Evolutionary conservation across 345 rosid genomes (phyloP).

Genomic region (Raphanus sativus): DNA sequence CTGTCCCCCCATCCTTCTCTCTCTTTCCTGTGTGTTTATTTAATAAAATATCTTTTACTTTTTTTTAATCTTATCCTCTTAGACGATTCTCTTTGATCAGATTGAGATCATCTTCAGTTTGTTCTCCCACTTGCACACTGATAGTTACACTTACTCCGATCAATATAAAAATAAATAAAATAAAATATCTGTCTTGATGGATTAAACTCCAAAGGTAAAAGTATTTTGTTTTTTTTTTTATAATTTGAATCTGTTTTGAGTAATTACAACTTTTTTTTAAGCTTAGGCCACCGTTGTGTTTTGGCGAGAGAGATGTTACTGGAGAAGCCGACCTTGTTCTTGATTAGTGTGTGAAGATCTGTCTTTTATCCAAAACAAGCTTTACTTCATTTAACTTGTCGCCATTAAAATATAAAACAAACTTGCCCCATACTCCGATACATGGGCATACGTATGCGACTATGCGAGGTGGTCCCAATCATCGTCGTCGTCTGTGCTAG

Average conservation of each 20-base stretch:
- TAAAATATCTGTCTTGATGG: background rate
- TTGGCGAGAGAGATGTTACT: constrained; percentile 22
- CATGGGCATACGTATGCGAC: constrained; percentile 33
- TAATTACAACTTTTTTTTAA: background rate
- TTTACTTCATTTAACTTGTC: background rate
- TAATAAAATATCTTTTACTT: background rate
- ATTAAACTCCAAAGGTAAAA: background rate
- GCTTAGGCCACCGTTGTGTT: background rate
- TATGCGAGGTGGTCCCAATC: constrained; percentile 34
- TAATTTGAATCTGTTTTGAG: background rate
- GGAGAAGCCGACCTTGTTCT: constrained; percentile 36
- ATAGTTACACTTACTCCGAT: constrained; percentile 12
- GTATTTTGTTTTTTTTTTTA: too few species aligned
- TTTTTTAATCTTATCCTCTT: background rate
- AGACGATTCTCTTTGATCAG: background rate
- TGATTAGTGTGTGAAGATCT: constrained; percentile 5
- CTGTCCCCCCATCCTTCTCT: background rate
- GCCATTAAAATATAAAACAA: constrained; percentile 4
- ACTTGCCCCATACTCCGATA: constrained; percentile 24
- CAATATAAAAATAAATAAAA: background rate
- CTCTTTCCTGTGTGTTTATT: background rate
- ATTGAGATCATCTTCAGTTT: constrained; percentile 24
- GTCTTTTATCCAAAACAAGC: constrained; percentile 11
- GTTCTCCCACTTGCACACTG: constrained; percentile 12
- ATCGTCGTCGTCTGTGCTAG: constrained; percentile 37